Evolutionary conservation across 768 basidiomycete species (phyloP), one percentile per base, ranked within the genome.

Genomic region (Tremella fuciformis): DNA sequence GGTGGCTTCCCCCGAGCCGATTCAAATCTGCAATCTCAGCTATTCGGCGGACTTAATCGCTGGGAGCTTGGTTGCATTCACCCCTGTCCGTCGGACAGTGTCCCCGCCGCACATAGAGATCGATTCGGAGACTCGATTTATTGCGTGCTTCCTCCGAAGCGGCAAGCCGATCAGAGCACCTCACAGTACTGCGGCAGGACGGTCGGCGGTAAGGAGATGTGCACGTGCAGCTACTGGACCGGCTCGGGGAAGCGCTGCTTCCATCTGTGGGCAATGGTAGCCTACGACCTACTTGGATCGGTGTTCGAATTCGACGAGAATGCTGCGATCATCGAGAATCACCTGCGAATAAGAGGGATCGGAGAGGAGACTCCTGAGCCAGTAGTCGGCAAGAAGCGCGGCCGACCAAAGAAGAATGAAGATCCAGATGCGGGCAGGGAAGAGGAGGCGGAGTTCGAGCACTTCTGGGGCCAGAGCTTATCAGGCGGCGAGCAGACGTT

Each of bases 31-130:
- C 37, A 39, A 13, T 16, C 11, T 8, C 16, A n/a, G 8, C n/a
- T 58, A 19, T 42, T 24, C n/a, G 22, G 38, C 8, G 57, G 50
- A 8, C 25, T 58, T 8, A 19, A 58, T 29, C 29, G n/a, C 4
- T 58, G 57, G 57, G 57, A 52, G 24, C 24, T 16, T 13, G 51
- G 46, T 44, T 38, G 51, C 53, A 40, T 58, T 48, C 48, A 48
- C 3, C 19, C 44, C 6, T 57, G 24, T 13, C 21, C 13, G 47
- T n/a, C 6, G 3, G 29, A 16, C n/a, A 19, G 3, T 6, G 46
- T 49, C 13, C 55, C 48, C 11, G 8, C 18, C 18, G n/a, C 8
- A 47, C 46, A 47, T 8, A 8, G 46, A 18, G n/a, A 22, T 18
- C 8, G 8, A 22, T 47, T 47, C 24, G 46, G 8, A 22, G 18